Evolutionary conservation across 1,284 basidiomycete species (phyloP).

Genomic region (Tausonia pullulans): DNA sequence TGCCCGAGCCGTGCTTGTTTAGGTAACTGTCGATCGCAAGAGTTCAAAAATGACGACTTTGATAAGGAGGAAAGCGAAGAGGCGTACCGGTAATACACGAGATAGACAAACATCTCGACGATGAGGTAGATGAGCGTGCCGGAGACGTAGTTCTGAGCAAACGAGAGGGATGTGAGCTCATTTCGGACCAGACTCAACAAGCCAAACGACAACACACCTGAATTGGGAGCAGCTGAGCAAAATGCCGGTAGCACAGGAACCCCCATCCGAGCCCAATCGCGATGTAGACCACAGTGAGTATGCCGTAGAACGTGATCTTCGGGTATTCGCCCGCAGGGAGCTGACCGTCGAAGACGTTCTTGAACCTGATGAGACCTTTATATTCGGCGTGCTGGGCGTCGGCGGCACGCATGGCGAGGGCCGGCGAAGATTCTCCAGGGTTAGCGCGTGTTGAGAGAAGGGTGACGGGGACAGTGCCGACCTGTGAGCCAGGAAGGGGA

Average conservation of each 20-base stretch:
- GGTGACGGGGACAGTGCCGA: constrained; percentile 66
- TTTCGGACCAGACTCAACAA: too few species aligned
- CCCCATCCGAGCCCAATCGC: constrained; percentile 64
- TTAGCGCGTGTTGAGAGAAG: constrained; percentile 34
- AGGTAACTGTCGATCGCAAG: constrained; percentile 75
- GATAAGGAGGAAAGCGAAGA: background rate
- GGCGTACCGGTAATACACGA: constrained; percentile 32
- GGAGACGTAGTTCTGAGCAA: constrained; percentile 76
- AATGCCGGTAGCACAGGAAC: constrained; percentile 69
- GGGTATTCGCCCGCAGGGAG: constrained; percentile 90
- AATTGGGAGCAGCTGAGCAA: constrained; percentile 71
- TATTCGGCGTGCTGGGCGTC: constrained; percentile 71
- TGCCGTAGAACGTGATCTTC: constrained; percentile 96
- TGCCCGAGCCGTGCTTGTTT: constrained; percentile 70
- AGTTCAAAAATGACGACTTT: background rate
- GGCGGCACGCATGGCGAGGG: constrained; percentile 28
- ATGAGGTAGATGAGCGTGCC: constrained; percentile 76
- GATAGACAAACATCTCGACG: constrained; percentile 86
- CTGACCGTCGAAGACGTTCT: constrained; percentile 78
- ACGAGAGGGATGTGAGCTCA: background rate
- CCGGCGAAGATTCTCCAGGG: constrained; percentile 19
- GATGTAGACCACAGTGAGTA: constrained; percentile 66
- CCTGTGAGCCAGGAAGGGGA: constrained; percentile 34
- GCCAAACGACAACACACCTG: constrained; percentile 44
- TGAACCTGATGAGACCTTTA: constrained; percentile 69